phyloP scores from a whole-genome alignment of 176 grass and related monocot genomes.

The Alopecurus myosuroides region DNA sequence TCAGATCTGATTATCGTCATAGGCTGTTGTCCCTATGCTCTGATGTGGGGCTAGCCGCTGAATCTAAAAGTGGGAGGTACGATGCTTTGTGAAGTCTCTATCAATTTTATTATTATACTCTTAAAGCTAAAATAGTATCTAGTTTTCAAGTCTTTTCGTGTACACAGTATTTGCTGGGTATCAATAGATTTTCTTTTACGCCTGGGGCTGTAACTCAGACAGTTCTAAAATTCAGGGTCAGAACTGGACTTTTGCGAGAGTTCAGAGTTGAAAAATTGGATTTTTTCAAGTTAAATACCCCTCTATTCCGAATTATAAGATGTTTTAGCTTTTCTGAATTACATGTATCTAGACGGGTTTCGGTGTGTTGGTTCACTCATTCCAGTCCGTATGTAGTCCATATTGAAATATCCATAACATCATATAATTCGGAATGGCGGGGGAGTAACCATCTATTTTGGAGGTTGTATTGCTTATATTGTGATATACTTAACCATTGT shows the following conservation, averaged over 20 bases:
- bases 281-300: background rate
- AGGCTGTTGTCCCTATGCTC: conserved; percentile 93
- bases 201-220: background rate
- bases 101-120: background rate
- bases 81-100: conserved; percentile 7
- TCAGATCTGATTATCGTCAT: conserved; percentile 93
- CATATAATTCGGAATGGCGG: too few relatives aligned
- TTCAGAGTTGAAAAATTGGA: background rate
- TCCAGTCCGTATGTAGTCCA: too few relatives aligned
- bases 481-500: background rate
- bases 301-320: too few relatives aligned
- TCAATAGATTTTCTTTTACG: background rate
- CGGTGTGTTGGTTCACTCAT: too few relatives aligned
- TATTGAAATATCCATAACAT: too few relatives aligned
- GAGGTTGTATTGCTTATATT: background rate
- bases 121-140: conserved; percentile 8
- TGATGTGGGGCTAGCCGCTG: conserved; percentile 96
- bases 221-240: background rate
- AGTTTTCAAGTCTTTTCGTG: background rate
- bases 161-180: background rate
- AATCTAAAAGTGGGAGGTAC: conserved; percentile 93
- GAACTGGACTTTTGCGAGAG: background rate
- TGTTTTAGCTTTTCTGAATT: too few relatives aligned
- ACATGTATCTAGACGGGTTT: too few relatives aligned
- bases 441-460: too few relatives aligned